Evolutionary conservation across 352 stramenopile genomes (phyloP).

Genomic region (Phytophthora brassicae): DNA sequence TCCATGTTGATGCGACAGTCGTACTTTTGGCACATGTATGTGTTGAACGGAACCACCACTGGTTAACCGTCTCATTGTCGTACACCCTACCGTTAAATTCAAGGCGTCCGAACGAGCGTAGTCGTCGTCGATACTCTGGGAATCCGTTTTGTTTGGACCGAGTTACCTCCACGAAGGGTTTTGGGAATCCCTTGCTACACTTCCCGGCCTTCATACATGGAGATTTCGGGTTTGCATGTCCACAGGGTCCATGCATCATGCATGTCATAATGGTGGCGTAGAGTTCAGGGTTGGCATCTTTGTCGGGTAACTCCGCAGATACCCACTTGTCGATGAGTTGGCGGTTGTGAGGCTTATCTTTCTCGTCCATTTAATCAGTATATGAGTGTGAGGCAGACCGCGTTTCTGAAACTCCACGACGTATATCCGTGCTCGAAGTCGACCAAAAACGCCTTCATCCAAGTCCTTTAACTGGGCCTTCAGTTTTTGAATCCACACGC

Average conservation of each 20-base stretch:
- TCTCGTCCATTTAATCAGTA: no score
- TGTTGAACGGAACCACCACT: slow-evolving; percentile 64
- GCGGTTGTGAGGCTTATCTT: no score
- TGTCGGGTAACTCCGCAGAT: slow-evolving; percentile 22
- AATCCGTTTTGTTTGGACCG: slow-evolving; percentile 2
- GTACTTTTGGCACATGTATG: slow-evolving; percentile 51
- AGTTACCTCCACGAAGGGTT: slow-evolving; percentile 13
- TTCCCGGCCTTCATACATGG: slow-evolving; percentile 23
- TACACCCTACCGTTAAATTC: not conserved
- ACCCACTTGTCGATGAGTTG: slow-evolving; percentile 1
- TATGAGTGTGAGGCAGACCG: no score
- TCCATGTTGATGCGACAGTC: slow-evolving; percentile 66
- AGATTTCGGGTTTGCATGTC: not conserved
- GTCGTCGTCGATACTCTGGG: slow-evolving; percentile 11
- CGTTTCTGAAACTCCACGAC: no score
- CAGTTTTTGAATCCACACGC: slow-evolving; percentile 28
- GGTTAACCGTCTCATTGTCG: slow-evolving; percentile 32
- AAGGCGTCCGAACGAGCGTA: not conserved
- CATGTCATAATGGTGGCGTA: slow-evolving; percentile 2
- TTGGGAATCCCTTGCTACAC: slow-evolving; percentile 28
- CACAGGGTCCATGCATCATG: slow-evolving; percentile 19
- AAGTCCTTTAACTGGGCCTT: no score
- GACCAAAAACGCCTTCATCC: no score
- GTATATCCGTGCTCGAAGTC: no score
- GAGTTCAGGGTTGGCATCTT: not conserved